Evolutionary conservation across 257 asterid genomes (phyloP), one percentile per base, ranked within the genome.

Genomic region (Anisodus tanguticus): DNA sequence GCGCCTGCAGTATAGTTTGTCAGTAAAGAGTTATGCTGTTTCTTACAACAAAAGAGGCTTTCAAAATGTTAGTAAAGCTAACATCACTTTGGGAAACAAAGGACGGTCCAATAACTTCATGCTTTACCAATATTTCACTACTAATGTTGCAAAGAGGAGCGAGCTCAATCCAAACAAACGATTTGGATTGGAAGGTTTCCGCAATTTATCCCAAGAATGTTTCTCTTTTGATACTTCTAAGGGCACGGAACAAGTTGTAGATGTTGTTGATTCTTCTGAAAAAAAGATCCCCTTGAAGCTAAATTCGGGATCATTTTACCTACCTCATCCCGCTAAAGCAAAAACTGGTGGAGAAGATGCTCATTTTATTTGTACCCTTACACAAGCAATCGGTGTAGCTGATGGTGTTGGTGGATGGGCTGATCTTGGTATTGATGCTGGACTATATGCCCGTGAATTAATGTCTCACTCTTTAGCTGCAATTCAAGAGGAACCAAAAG

Each of bases 301-400:
- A 51, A 13, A 76, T 39, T 76, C 76, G 0, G 84, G 83, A 9
- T 81, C 72, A 2, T 26, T 12, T 26, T 81, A 69, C 57, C 82
- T 80, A 5, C 82, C 85, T 8, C 83, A 85, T 45, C 77, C 79
- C 2, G 72, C 78, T 43, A 19, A 45, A 13, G 17, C n/a, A 31
- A 81, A 59, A 3, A 69, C 82, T 17, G n/a, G 35, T 1, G 87
- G 87, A 31, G 85, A 85, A 15, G 87, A 85, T 22, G 87, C 87
- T 59, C 58, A 81, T 37, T n/a, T n/a, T n/a, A n/a, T n/a, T n/a
- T n/a, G n/a, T n/a, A n/a, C n/a, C n/a, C n/a, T n/a, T n/a, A n/a
- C n/a, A n/a, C n/a, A n/a, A n/a, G n/a, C n/a, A n/a, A n/a, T n/a
- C n/a, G n/a, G n/a, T n/a, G n/a, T n/a, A n/a, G n/a, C n/a, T n/a